phyloP scores from a whole-genome alignment of 176 grass and related monocot genomes.

The Urochloa ruziziensis region DNA sequence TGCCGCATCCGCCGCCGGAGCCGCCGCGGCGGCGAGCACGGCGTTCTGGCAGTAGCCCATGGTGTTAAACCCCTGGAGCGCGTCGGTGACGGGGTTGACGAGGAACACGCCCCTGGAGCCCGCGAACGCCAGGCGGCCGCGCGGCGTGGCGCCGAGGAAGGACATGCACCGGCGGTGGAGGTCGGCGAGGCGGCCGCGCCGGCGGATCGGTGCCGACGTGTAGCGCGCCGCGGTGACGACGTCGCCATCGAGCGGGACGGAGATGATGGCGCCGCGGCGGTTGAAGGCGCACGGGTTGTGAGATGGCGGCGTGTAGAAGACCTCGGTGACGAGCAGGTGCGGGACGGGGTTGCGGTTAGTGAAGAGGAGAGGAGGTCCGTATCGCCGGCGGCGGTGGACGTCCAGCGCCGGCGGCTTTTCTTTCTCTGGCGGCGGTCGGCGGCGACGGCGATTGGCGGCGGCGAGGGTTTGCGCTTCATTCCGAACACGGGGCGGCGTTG shows the following conservation, averaged over 20 bases:
- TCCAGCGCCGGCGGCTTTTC: neutral
- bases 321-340: neutral
- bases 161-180: neutral
- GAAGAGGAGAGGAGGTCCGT: neutral
- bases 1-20: neutral
- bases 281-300: neutral
- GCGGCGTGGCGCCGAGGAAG: neutral
- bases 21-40: neutral
- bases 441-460: no score
- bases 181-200: neutral
- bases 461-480: neutral
- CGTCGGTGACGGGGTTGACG: constrained; percentile 10
- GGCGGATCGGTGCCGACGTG: neutral
- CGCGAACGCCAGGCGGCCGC: neutral
- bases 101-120: neutral
- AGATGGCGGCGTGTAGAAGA: neutral
- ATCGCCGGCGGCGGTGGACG: no score
- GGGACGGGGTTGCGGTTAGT: neutral
- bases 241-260: neutral
- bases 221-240: no score
- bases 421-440: neutral
- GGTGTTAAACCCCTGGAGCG: neutral
- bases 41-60: neutral
- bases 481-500: neutral
- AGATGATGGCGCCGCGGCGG: neutral